Evolutionary conservation across 2,329 filamentous ascomycete genomes (phyloP).

Genomic region (Pseudogymnoascus sp.): DNA sequence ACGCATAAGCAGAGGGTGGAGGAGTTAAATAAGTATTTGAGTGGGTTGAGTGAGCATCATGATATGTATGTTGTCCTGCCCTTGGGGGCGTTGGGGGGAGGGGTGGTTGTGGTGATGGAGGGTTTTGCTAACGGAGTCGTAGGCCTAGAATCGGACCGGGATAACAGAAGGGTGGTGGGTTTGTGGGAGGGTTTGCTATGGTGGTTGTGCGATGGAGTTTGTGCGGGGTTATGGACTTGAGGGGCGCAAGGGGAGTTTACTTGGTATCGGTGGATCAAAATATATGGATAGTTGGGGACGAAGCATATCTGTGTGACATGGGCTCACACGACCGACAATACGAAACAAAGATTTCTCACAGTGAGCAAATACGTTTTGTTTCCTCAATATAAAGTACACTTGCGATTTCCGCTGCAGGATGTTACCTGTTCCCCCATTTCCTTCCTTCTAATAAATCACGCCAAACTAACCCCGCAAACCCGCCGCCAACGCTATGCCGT

Average conservation of each 20-base stretch:
- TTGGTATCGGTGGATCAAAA: not conserved
- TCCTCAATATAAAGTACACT: not conserved
- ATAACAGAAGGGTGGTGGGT: constrained; percentile 29
- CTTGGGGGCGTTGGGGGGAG: not conserved
- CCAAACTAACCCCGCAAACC: not conserved
- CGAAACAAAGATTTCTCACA: not conserved
- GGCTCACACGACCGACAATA: not conserved
- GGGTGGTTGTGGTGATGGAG: not conserved
- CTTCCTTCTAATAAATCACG: not conserved
- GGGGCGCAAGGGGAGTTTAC: not conserved
- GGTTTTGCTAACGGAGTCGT: constrained; percentile 4
- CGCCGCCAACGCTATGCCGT: not conserved
- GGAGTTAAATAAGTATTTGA: constrained; percentile 89
- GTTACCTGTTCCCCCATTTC: not conserved
- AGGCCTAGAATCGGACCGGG: constrained; percentile 48
- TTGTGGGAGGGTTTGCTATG: not conserved
- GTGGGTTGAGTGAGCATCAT: constrained; percentile 89
- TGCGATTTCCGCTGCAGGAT: not conserved
- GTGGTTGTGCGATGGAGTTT: not conserved
- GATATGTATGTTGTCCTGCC: constrained; percentile 59
- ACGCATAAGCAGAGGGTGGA: constrained; percentile 96
- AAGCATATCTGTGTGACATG: not conserved
- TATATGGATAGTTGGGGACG: not conserved
- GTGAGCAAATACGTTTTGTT: not conserved
- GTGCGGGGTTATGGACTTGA: not conserved